Evolutionary conservation across 78 protist genomes (phyloP).

Genomic region (Tieghemostelium lacteum): DNA sequence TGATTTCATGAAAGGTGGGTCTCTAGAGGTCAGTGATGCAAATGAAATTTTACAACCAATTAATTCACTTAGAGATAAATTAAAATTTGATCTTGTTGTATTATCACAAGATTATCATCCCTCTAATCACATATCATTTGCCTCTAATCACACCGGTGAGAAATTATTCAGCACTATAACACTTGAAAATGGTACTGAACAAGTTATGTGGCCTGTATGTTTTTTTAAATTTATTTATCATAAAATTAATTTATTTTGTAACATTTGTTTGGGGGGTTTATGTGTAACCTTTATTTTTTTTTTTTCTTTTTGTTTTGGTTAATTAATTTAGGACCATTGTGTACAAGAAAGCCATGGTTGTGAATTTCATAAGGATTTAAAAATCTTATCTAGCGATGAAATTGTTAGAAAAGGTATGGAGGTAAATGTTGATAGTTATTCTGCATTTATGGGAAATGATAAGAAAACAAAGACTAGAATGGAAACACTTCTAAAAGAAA

Average conservation of each 20-base stretch:
- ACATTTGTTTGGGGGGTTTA: too few species aligned
- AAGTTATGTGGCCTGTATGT: conserved; percentile 85
- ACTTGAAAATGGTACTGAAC: conserved; percentile 21
- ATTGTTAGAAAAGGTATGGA: conserved; percentile 77
- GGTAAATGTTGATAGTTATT: conserved; percentile 73
- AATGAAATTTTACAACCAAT: conserved; percentile 51
- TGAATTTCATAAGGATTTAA: conserved; percentile 57
- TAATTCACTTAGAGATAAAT: conserved; percentile 7
- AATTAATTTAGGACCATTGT: conserved; percentile 80
- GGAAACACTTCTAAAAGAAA: conserved; percentile 15
- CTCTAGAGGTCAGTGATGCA: conserved; percentile 34
- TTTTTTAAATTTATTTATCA: background rate
- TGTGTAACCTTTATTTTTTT: too few species aligned
- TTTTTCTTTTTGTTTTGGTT: too few species aligned
- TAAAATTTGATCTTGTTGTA: conserved; percentile 57
- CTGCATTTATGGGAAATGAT: conserved; percentile 81
- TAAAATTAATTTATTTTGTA: too few species aligned
- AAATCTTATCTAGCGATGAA: background rate
- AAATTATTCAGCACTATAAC: conserved; percentile 16
- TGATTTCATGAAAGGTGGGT: conserved; percentile 81
- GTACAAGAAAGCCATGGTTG: conserved; percentile 77
- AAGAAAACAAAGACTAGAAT: conserved; percentile 44
- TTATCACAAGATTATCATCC: conserved; percentile 88
- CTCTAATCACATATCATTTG: conserved; percentile 80
- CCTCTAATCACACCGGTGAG: conserved; percentile 47